A percentile compares a stretch with the other conserved stretches of the same genome.
These are phyloP conservation scores for Limnanthes douglasii DNA, from an alignment of 345 rosid genomes.

Conservation along the genomic window DNA sequence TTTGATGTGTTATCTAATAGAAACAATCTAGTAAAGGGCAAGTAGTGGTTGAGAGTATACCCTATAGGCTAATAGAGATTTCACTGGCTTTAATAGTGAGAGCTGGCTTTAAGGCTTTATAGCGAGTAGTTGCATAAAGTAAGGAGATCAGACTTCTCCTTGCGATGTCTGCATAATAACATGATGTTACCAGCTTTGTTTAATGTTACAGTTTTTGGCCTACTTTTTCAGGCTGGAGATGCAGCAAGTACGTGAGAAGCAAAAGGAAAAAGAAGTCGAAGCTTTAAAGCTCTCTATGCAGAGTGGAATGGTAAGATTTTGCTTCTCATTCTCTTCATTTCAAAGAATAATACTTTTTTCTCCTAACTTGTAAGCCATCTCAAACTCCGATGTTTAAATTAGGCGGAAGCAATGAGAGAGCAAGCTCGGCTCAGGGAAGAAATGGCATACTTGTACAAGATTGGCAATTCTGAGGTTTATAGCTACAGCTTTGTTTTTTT, in stretches of 20 bases:
- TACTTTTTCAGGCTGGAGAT: constrained; percentile 58
- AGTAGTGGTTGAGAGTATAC: too few species aligned
- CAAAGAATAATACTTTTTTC: neutral
- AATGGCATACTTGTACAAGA: constrained; percentile 87
- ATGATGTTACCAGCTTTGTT: neutral
- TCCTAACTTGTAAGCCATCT: neutral
- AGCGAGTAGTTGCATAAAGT: too few species aligned
- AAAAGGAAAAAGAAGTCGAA: constrained; percentile 71
- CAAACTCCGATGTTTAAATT: neutral
- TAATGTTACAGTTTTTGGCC: neutral
- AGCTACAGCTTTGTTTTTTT: neutral
- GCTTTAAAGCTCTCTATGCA: constrained; percentile 76
- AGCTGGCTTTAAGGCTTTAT: too few species aligned
- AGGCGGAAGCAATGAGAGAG: constrained; percentile 98
- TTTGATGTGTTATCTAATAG: too few species aligned
- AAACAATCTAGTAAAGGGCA: too few species aligned
- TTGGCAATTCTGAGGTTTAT: constrained; percentile 76
- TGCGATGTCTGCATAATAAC: neutral
- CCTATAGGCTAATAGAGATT: too few species aligned
- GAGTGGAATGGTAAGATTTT: constrained; percentile 82
- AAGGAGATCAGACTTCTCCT: too few species aligned
- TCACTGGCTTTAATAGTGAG: too few species aligned
- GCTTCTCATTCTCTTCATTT: neutral
- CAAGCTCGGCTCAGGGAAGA: constrained; percentile 87
- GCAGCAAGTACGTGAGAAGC: constrained; percentile 67